Conservation (phyloP, 2,329 filamentous ascomycete species). For the Setomelanomma holmii region DNA sequence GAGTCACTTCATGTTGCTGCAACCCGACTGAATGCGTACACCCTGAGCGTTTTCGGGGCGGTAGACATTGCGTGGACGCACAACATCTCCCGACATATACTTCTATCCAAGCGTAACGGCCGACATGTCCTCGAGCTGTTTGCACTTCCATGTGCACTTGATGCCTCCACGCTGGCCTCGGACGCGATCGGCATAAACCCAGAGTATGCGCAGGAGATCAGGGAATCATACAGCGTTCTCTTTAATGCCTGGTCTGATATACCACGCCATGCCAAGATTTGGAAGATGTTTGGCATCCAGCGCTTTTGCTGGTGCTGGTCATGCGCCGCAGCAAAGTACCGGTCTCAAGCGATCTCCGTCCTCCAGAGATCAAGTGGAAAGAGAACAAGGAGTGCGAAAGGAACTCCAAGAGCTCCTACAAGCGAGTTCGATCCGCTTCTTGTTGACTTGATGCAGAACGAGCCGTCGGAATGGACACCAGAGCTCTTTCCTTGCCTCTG, state of each 20-base stretch:
- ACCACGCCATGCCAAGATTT: constrained; percentile 8
- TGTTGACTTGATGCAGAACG: constrained; percentile 11
- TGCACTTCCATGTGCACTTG: constrained; percentile 24
- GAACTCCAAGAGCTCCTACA: background rate
- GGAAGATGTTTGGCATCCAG: background rate
- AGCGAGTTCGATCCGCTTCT: constrained; percentile 8
- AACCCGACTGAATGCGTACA: constrained; percentile 23
- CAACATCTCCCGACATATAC: constrained; percentile 29
- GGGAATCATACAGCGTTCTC: constrained; percentile 25
- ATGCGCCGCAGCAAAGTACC: constrained; percentile 15
- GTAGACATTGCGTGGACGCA: constrained; percentile 26
- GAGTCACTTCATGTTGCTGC: background rate
- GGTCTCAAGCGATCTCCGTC: background rate
- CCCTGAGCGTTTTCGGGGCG: constrained; percentile 19
- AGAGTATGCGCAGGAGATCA: constrained; percentile 24
- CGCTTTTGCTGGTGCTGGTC: constrained; percentile 21
- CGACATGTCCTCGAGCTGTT: constrained; percentile 23
- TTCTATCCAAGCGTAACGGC: constrained; percentile 16
- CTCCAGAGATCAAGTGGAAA: background rate
- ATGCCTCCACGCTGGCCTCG: constrained; percentile 9
- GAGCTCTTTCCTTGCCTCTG: constrained; percentile 20
- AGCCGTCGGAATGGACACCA: constrained; percentile 15
- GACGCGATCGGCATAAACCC: constrained; percentile 11
- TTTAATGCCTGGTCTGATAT: constrained; percentile 25
- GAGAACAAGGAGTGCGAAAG: too few species aligned